Evolutionary conservation across 169 alveolate species (phyloP), one percentile per base, ranked within the genome.

Genomic region (Plasmodium ovale): DNA sequence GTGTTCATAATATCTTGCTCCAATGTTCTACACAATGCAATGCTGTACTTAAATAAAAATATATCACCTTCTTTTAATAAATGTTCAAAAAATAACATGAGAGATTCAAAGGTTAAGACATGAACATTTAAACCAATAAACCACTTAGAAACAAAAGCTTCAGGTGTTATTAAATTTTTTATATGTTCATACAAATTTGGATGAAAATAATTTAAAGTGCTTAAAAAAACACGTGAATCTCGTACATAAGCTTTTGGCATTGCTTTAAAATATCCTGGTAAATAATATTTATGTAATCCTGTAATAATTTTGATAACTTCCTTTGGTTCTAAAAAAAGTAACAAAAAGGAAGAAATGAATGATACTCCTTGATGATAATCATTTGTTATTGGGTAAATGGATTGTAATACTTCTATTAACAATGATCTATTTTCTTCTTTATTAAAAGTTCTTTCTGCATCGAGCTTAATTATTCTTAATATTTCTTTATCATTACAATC

Each of bases 351-450:
- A 14, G 93, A 88, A 14, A 94, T 89, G 39, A 94, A 94, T 25
- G 95, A 94, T 54, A 92, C 91, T 14, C 96, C 96, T 87, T 94
- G 96, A 87, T 94, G 96, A 84, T 94, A 94, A 87, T 94, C 95
- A 44, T 94, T 94, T 42, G 92, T 69, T 58, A 88, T 87, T 37
- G 87, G 90, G 82, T 73, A 94, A 33, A 92, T 92, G 21, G 77
- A 59, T 23, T 79, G 88, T 33, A 94, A 71, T 27, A 69, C 94
- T 33, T 79, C 60, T 33, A 85, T 88, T 35, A 94, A 47, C 16
- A 56, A 33, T 4, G 42, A 68, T 42, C 94, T 71, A 89, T 91
- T 51, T 54, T 92, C 89, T 67, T 87, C 94, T 37, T n/a, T 47
- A 21, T 42, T 90, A 71, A 92, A 94, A 19, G 96, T 94, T 35